These are phyloP conservation scores for Trametes polyzona DNA, from an alignment of 1,284 basidiomycete species.

Conservation along the genomic window DNA sequence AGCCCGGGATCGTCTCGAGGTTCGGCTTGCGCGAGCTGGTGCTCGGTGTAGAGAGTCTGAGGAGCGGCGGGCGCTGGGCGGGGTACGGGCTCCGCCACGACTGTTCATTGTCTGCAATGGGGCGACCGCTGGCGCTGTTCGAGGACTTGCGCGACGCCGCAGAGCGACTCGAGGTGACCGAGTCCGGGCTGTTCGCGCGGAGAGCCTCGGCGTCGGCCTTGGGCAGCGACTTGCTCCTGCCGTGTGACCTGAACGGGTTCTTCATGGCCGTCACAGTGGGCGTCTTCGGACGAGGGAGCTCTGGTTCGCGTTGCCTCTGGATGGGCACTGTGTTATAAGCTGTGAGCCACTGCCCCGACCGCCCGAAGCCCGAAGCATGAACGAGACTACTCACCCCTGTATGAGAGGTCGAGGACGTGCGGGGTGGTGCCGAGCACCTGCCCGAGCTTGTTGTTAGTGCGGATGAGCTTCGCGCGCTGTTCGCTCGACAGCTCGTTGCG, in stretches of 20 bases:
- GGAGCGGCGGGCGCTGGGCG: slow-evolving; percentile 28
- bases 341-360: neutral
- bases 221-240: slow-evolving; percentile 24
- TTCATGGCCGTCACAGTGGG: slow-evolving; percentile 11
- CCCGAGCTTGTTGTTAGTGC: slow-evolving; percentile 63
- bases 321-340: neutral
- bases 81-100: slow-evolving; percentile 29
- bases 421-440: slow-evolving; percentile 64
- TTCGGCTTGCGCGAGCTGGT: slow-evolving; percentile 18
- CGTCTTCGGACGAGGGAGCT: slow-evolving; percentile 12
- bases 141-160: slow-evolving; percentile 23
- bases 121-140: slow-evolving; percentile 9
- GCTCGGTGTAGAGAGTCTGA: slow-evolving; percentile 24
- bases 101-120: slow-evolving; percentile 20
- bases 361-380: neutral
- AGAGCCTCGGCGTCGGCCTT: slow-evolving; percentile 18
- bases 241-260: slow-evolving; percentile 20
- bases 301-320: slow-evolving; percentile 2
- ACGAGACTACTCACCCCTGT: slow-evolving; percentile 12
- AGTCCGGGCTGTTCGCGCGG: slow-evolving; percentile 21
- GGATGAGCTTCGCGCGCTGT: slow-evolving; percentile 59
- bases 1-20: slow-evolving; percentile 29
- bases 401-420: slow-evolving; percentile 51
- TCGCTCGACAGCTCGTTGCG: slow-evolving; percentile 55
- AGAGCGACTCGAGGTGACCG: slow-evolving; percentile 27